Conservation (phyloP, 2,329 filamentous ascomycete species). For the Rasamsonia emersonii region DNA sequence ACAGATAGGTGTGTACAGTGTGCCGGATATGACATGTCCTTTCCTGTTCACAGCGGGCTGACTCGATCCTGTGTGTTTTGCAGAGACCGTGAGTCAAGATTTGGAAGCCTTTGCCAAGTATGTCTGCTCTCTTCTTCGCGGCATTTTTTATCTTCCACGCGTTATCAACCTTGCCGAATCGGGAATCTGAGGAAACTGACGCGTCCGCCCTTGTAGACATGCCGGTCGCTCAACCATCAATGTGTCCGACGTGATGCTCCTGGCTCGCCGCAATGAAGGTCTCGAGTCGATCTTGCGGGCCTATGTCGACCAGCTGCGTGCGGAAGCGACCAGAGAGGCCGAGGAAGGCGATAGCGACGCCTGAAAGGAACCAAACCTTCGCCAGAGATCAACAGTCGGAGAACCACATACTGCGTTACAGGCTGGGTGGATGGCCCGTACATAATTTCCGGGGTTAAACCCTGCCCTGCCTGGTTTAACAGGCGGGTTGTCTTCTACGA, state of each 20-base stretch:
- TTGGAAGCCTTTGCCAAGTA: slow-evolving; percentile 56
- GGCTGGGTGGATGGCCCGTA: too few species aligned
- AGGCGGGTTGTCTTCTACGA: too few species aligned
- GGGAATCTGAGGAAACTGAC: neutral
- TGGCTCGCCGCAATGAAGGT: slow-evolving; percentile 79
- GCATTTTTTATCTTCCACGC: slow-evolving; percentile 1
- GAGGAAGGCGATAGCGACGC: neutral
- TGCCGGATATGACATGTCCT: too few species aligned
- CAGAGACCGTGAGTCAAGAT: slow-evolving; percentile 50
- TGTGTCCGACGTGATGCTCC: slow-evolving; percentile 77
- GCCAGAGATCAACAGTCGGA: too few species aligned
- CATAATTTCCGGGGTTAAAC: too few species aligned
- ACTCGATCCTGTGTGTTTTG: too few species aligned
- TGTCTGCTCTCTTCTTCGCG: slow-evolving; percentile 9
- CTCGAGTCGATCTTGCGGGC: slow-evolving; percentile 61
- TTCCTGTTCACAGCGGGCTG: too few species aligned
- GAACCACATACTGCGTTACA: too few species aligned
- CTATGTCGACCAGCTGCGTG: slow-evolving; percentile 23
- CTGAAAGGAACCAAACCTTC: too few species aligned
- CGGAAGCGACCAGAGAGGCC: neutral
- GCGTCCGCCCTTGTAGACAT: slow-evolving; percentile 51
- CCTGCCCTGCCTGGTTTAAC: too few species aligned
- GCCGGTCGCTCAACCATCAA: slow-evolving; percentile 72
- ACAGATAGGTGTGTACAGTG: slow-evolving; percentile 59
- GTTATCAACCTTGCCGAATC: neutral